These are phyloP conservation scores for Cercis canadensis DNA, from an alignment of 306 rosid genomes.

Conservation along the genomic window DNA sequence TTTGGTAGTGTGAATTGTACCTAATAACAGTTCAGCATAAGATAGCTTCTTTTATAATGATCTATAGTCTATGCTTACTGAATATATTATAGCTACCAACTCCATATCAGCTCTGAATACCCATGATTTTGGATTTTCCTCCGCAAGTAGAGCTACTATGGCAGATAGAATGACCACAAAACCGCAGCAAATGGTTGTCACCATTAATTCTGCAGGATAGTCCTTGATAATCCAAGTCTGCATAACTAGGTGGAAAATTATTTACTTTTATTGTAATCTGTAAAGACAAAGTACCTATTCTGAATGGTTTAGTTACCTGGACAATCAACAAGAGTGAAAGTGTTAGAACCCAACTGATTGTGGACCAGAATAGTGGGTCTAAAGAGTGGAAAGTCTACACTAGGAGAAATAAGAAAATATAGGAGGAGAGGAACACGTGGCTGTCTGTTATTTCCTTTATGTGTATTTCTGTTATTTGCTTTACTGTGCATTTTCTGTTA, in stretches of 20 bases:
- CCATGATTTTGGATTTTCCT: constrained; percentile 44
- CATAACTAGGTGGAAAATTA: not conserved
- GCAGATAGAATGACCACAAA: constrained; percentile 38
- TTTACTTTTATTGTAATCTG: not conserved
- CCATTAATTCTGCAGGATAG: constrained; percentile 48
- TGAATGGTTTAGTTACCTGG: constrained; percentile 39
- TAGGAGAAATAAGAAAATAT: too few relatives aligned
- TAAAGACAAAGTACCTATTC: not conserved
- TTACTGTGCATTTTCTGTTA: too few relatives aligned
- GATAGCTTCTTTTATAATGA: too few relatives aligned
- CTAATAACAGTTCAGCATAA: not conserved
- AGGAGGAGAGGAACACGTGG: too few relatives aligned
- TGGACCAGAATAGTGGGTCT: too few relatives aligned
- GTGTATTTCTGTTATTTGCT: too few relatives aligned
- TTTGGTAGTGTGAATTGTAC: too few relatives aligned
- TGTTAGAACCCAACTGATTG: too few relatives aligned
- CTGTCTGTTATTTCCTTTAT: too few relatives aligned
- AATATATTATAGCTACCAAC: constrained; percentile 36
- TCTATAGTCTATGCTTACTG: constrained; percentile 37
- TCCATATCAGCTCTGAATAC: constrained; percentile 25
- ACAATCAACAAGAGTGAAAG: constrained; percentile 41
- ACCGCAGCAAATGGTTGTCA: constrained; percentile 30
- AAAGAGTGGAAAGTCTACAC: too few relatives aligned
- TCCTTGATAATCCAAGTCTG: constrained; percentile 50
- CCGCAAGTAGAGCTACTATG: constrained; percentile 42